A percentile compares a stretch with the other conserved stretches of the same genome.
Conservation (phyloP, 2,329 filamentous ascomycete genomes). For the Arachnomyces sp. region DNA sequence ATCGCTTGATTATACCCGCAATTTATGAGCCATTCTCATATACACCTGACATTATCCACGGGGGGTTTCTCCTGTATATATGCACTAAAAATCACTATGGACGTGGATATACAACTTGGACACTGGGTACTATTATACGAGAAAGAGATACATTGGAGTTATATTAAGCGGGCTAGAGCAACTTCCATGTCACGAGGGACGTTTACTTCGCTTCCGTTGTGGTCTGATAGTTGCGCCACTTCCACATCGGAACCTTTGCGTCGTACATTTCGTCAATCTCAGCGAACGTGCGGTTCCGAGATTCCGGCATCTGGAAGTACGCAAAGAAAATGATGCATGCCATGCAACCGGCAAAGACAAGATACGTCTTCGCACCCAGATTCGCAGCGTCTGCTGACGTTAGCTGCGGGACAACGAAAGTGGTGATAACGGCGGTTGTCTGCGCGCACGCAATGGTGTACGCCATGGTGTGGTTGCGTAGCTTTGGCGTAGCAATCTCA, state of each 20-base stretch:
- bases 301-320: slow-evolving; percentile 25
- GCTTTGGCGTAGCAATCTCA: slow-evolving; percentile 29
- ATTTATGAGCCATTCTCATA: no score
- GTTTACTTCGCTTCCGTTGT: slow-evolving; percentile 13
- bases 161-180: slow-evolving; percentile 26
- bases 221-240: slow-evolving; percentile 24
- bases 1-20: no score
- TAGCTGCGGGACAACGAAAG: slow-evolving; percentile 29
- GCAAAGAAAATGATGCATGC: slow-evolving; percentile 21
- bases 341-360: slow-evolving; percentile 28
- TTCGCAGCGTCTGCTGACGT: slow-evolving; percentile 26
- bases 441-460: slow-evolving; percentile 30
- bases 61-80: no score
- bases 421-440: slow-evolving; percentile 33
- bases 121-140: slow-evolving; percentile 33
- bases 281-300: slow-evolving; percentile 23
- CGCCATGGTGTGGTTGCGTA: slow-evolving; percentile 32
- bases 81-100: no score
- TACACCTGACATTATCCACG: no score
- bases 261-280: slow-evolving; percentile 31
- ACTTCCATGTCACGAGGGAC: no score
- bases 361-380: slow-evolving; percentile 27
- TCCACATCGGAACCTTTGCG: slow-evolving; percentile 24
- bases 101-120: no score
- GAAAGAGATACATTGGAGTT: slow-evolving; percentile 28